Evolutionary conservation across 208 protist species (phyloP), one percentile per base, ranked within the genome.

Genomic region (Phytomonas sp.): DNA sequence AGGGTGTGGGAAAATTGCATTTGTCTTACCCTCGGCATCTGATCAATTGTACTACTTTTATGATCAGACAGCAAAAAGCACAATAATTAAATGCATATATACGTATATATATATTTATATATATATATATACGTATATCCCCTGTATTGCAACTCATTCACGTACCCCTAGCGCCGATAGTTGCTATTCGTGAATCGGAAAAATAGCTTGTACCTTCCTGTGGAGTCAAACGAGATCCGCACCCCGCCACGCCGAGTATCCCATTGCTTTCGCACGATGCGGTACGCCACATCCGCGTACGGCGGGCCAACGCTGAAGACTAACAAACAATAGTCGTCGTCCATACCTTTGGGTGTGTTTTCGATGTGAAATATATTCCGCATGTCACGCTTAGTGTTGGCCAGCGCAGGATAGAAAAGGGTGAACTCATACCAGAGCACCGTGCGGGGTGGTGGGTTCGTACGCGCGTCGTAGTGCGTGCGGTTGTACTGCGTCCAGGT

Each of bases 341-440:
- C 87, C 11, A 76, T 77, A 0, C 91, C 90, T 43, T 76, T 82
- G 13, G 78, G 72, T 29, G 85, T 86, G 31, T 89, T 77, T 60
- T 97, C 88, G 43, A 99, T 83, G 68, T 73, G 92, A 78, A 97
- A 99, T 66, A 98, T 86, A 34, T 92, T 75, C 0, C 85, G 76
- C 78, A 94, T 96, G 77, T 99, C 97, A 23, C 77, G 77, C 77
- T 90, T 91, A 43, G 87, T 93, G 68, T 92, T 84, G 23, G 98
- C 97, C 0, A 99, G 87, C 67, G 99, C 96, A 4, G 97, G 98
- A 80, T 99, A 99, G 85, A 99, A 99, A 43, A 99, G 92, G 66
- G 99, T 99, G 83, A 99, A 99, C 84, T 99, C 99, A 87, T 99
- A 99, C 76, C 98, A 99, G 76, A 98, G 84, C 31, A 99, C 97